Base-by-base conservation (phyloP, 441 rosid genomes). In the Erysimum cheiri region DNA sequence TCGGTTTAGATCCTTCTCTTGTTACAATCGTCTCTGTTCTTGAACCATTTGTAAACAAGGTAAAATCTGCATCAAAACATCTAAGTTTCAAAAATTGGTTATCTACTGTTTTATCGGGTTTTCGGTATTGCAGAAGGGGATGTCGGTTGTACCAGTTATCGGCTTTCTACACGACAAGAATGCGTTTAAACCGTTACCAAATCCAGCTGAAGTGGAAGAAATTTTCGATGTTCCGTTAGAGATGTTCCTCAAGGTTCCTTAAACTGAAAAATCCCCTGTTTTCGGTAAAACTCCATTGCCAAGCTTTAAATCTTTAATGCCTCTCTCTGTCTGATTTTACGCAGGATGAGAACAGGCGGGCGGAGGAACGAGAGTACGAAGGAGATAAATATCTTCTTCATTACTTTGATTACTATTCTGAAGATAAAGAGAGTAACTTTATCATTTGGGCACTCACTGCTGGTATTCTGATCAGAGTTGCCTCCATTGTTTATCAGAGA, bases 231-330 rank as follows among this genome's bases (percentile, higher is more conserved):
- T 75, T 39, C 96, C 93, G 0, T 71, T 89, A 33, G 89, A 89
- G 72, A 91, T 89, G 95, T 89, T 91, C 72, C 88, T 89, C 47
- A 82, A 85, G 93, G 91, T 91, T 4, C n/a, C n/a, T 6, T n/a
- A 3, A 56, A 56, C 7, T 2, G 7, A 6, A 40, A 49, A 17
- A 10, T n/a, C 26, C 22, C 1, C 40, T 59, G 57, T 37, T 73
- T 46, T n/a, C 1, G 4, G 37, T 31, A 47, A 8, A 15, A 14
- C 33, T 52, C 39, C 2, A 33, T 43, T 4, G 6, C 14, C 8
- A 53, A 36, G 9, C 3, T 12, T 22, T 24, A 7, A n/a, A n/a
- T 49, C 29, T 28, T 52, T 7, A 22, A 39, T 37, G 31, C 2
- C 44, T 56, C 12, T 46, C 15, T 50, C 9, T 54, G 32, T 17